Evolutionary conservation across 75 land plant genomes (phyloP), one percentile per base, ranked within the genome.

Genomic region (Sequoia sempervirens): DNA sequence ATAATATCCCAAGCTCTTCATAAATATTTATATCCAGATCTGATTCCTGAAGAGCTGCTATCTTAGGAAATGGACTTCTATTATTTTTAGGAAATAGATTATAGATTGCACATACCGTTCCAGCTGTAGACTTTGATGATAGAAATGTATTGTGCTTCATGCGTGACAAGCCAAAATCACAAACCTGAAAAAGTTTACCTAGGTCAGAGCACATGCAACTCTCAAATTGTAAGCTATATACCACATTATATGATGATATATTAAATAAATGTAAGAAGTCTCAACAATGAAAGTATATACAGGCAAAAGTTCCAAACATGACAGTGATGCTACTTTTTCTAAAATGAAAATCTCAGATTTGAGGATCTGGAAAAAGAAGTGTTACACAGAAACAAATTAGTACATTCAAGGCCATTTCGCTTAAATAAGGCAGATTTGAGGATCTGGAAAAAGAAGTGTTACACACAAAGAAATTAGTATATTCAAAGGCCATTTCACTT

Each of bases 161-260:
- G 43, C 99, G 92, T 12, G 99, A 97, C 89, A 95, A 89, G 52
- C 99, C 99, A 91, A 97, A 97, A 88, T 97, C 99, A 89, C 96
- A 94, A 40, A 95, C 99, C 99, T 97, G 83, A 81, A 88, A 56
- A 69, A 38, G 11, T n/a, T 36, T 46, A 81, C 75, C 26, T 18
- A 28, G 46, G 41, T 81, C 13, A 37, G 69, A 58, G 82, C 14
- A 69, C 28, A 53, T 13, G n/a, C n/a, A 53, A 56, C 82, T 66
- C n/a, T 56, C 50, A 45, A 45, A 78, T 9, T 26, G 45, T 41
- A 10, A 45, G 28, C 45, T 78, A 26, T 78, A n/a, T 10, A 78
- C 11, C 4, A 45, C 23, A 23, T 32, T 43, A 78, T 41, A 45
- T 43, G 17, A 10, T 43, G 2, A 45, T 45, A n/a, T 1, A 45